Evolutionary conservation across 345 rosid genomes (phyloP), one percentile per base, ranked within the genome.

Genomic region (Euphorbia tirucalli): DNA sequence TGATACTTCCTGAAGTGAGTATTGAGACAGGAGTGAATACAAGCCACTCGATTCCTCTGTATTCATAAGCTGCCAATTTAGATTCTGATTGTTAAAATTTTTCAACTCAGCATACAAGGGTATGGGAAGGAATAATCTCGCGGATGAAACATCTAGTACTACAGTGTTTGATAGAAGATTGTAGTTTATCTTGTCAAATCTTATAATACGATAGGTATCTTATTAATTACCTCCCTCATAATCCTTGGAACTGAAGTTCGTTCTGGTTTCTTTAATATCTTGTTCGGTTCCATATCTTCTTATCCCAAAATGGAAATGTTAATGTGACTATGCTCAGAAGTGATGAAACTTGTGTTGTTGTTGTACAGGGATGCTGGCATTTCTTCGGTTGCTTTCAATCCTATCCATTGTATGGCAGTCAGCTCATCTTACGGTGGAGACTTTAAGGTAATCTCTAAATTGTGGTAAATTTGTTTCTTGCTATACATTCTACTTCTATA

Each of bases 361-460:
- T 77, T 73, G 24, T 75, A 35, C 73, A 95, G 97, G 94, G 93
- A 90, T 79, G 92, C 90, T n/a, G 70, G 79, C 43, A 80, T 95
- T 76, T 95, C 99, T 50, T 85, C 93, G 35, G 48, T 95, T 70
- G 86, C 86, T 54, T 89, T 92, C 78, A 93, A 91, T 75, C 99
- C 97, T 69, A 83, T 83, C 43, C 74, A 82, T 70, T 75, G 49
- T 55, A 85, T 91, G 92, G 96, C 89, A 75, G 97, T 88, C 58
- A 90, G 90, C 69, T 75, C 99, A 66, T 95, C 99, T 24, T 81
- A 77, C 50, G 97, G 93, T 61, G 97, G 98, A 43, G 93, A 95
- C 81, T 95, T 95, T 75, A 95, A 95, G 99, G 99, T 92, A 85
- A 77, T 77, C 37, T 66, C 48, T 41, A 52, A 7, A 19, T 61